Evolutionary conservation across 129 eudicot species (phyloP), one percentile per base, ranked within the genome.

Genomic region (Tagetes patula): DNA sequence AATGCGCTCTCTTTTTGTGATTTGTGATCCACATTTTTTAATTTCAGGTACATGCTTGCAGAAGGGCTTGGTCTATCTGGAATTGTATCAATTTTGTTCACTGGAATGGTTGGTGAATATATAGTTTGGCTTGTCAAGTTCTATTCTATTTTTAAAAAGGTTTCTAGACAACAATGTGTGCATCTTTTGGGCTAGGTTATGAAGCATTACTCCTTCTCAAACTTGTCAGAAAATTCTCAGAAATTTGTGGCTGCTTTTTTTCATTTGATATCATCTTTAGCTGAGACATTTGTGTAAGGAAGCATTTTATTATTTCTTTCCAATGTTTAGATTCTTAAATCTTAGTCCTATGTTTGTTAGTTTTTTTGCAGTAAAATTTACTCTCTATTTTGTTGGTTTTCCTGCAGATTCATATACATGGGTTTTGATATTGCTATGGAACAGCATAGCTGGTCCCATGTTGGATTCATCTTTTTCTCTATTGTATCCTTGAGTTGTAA

Each of bases 371-470:
- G 8, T 5, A 61, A 36, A 50, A 39, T 41, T 40, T 33, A 62
- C 38, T 61, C 30, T 65, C 47, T 20, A 3, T 50, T 47, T 10
- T 46, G 50, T 62, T 62, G 14, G 55, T 70, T 70, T 8, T 56
- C 43, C 5, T 70, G 85, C 97, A 95, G 99, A 82, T 95, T 95
- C 77, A 95, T 95, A 75, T 95, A 95, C 90, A 95, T 95, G 99
- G 99, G 99, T 41, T 89, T 95, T 81, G 99, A 95, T 83, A 95
- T 95, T 82, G 99, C 96, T 79, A 95, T 95, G 99, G 99, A 95
- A 77, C 86, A 88, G 59, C 99, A 95, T 80, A 95, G 97, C 85
- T 91, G 96, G 99, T 95, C 99, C 69, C 99, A 95, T 69, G 48
- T 91, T 27, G 97, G 99, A 83, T 95, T 95, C 80, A 91, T 95